A percentile compares a stretch with the other conserved stretches of the same genome.
phyloP scores from a whole-genome alignment of 2,329 filamentous ascomycete genomes.

The Colletotrichum sp. region DNA sequence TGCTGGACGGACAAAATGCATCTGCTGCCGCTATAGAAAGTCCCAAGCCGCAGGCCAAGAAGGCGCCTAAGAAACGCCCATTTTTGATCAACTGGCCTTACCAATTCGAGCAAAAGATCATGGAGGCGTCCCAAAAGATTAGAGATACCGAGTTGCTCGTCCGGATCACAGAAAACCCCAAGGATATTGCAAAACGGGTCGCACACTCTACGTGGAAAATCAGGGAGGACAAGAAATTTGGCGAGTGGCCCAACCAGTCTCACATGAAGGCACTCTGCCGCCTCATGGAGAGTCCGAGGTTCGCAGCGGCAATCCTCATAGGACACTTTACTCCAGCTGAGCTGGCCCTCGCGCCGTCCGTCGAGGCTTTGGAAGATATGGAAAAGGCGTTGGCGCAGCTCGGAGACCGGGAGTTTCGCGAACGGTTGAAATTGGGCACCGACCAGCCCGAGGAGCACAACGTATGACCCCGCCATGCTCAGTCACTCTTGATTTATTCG shows the following conservation, averaged over 20 bases:
- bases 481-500: background rate
- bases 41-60: background rate
- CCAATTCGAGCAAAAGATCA: conserved; percentile 27
- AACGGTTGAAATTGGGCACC: conserved; percentile 23
- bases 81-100: background rate
- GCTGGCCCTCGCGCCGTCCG: conserved; percentile 29
- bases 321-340: conserved; percentile 29
- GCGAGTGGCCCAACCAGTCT: conserved; percentile 35
- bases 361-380: conserved; percentile 29
- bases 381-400: conserved; percentile 29
- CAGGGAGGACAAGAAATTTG: conserved; percentile 27
- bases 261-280: conserved; percentile 38
- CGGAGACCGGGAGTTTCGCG: conserved; percentile 28
- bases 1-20: background rate
- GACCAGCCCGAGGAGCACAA: conserved; percentile 30
- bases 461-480: conserved; percentile 31
- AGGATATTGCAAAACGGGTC: conserved; percentile 17
- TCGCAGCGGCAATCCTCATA: conserved; percentile 33
- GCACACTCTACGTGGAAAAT: conserved; percentile 28
- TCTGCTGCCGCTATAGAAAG: background rate
- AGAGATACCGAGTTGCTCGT: background rate
- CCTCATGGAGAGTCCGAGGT: conserved; percentile 30
- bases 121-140: conserved; percentile 6
- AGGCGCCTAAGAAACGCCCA: background rate
- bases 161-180: background rate